Percentiles rank a stretch among this genome's conserved stretches.
These are phyloP conservation scores for Venturia oleaginea DNA, from an alignment of 2,329 filamentous ascomycete species.

Conservation along the genomic window DNA sequence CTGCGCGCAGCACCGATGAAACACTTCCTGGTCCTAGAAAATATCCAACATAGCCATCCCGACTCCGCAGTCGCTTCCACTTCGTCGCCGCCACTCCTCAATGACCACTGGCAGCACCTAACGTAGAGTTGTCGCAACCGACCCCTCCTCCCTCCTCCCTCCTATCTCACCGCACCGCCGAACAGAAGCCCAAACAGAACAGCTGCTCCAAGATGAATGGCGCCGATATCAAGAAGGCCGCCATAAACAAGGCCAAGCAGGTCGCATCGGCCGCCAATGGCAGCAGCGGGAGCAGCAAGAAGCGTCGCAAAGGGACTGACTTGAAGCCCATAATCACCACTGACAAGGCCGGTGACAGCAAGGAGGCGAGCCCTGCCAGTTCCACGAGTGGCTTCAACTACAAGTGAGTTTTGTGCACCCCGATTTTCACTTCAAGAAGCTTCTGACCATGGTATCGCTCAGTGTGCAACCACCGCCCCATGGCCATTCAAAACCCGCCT, in stretches of 20 bases:
- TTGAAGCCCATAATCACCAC: slow-evolving; percentile 70
- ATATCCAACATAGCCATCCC: neutral
- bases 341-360: slow-evolving; percentile 40
- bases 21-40: neutral
- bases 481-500: slow-evolving; percentile 28
- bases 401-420: slow-evolving; percentile 4
- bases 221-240: slow-evolving; percentile 53
- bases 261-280: slow-evolving; percentile 44
- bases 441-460: slow-evolving; percentile 20
- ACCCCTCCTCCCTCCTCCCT: slow-evolving; percentile 5
- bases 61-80: neutral
- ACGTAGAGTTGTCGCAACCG: neutral
- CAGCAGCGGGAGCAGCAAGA: slow-evolving; percentile 40
- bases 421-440: neutral
- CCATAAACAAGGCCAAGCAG: slow-evolving; percentile 58
- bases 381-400: slow-evolving; percentile 9
- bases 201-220: slow-evolving; percentile 48
- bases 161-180: slow-evolving; percentile 3
- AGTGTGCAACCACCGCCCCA: slow-evolving; percentile 40
- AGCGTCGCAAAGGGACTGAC: slow-evolving; percentile 62
- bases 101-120: slow-evolving; percentile 1
- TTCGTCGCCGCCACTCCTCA: neutral
- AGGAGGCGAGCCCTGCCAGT: slow-evolving; percentile 9
- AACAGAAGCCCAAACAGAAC: neutral
- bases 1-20: neutral